These are phyloP conservation scores for Ormosia semicastrata DNA, from an alignment of 306 rosid species.

Conservation along the genomic window DNA sequence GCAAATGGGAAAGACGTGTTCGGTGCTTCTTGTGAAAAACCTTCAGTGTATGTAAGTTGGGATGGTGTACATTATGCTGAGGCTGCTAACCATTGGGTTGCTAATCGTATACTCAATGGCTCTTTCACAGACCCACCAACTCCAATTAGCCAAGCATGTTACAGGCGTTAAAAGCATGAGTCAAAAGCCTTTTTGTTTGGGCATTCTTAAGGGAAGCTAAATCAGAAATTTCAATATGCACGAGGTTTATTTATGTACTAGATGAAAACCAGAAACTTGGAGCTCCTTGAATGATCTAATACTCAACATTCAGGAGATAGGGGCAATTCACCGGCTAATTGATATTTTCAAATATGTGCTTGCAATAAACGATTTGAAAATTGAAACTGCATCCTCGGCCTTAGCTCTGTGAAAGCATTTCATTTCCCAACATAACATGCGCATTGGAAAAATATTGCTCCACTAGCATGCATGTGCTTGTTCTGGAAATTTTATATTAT, in stretches of 20 bases:
- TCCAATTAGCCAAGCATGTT: slow-evolving; percentile 73
- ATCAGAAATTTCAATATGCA: background rate
- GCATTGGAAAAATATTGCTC: background rate
- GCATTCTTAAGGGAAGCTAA: background rate
- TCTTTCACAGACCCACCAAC: slow-evolving; percentile 59
- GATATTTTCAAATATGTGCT: background rate
- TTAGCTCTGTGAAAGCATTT: background rate
- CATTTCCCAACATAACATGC: background rate
- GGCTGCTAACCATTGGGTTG: slow-evolving; percentile 83
- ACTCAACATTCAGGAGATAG: background rate
- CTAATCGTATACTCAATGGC: slow-evolving; percentile 64
- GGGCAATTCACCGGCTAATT: background rate
- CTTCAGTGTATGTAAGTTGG: slow-evolving; percentile 63
- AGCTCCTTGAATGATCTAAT: background rate
- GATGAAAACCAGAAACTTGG: background rate
- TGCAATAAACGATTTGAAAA: background rate
- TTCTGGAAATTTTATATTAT: background rate
- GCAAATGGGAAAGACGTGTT: slow-evolving; percentile 59
- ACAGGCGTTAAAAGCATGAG: slow-evolving; percentile 24
- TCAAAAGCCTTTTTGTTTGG: background rate
- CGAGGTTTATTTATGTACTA: background rate
- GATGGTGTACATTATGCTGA: slow-evolving; percentile 92
- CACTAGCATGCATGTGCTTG: background rate
- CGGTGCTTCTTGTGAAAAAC: slow-evolving; percentile 72
- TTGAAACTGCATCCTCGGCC: background rate